Conservation (phyloP, 805 yeast genomes). For the Kregervanrija pseudodelftensis region DNA sequence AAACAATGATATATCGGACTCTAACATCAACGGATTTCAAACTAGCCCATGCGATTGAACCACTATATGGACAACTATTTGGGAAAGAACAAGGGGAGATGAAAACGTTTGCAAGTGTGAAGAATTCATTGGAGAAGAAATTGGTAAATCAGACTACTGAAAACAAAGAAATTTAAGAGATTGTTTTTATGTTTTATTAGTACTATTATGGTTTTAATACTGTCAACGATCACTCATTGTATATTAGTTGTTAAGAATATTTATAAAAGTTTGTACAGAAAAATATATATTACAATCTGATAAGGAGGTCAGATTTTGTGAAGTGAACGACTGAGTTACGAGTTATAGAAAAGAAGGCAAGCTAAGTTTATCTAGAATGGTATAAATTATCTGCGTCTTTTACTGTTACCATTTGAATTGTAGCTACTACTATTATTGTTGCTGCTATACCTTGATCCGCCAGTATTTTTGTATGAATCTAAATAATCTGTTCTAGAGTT, state of each 20-base stretch:
- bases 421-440: conserved; percentile 10
- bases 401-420: neutral
- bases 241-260: no score
- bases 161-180: no score
- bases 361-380: no score
- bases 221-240: no score
- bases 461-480: conserved; percentile 6
- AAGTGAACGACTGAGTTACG: no score
- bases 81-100: conserved; percentile 3
- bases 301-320: no score
- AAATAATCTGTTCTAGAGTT: neutral
- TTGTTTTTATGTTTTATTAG: no score
- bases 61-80: conserved; percentile 3
- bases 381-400: no score
- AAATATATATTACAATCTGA: no score
- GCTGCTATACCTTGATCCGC: conserved; percentile 2
- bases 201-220: no score
- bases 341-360: no score
- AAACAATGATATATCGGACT: neutral
- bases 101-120: conserved; percentile 7
- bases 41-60: conserved; percentile 9
- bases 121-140: conserved; percentile 1
- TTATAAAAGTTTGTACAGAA: no score
- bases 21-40: conserved; percentile 1
- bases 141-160: neutral